A percentile compares a stretch with the other conserved stretches of the same genome.
phyloP scores from a whole-genome alignment of 2,329 filamentous ascomycete species.

The Ramichloridium luteum region DNA sequence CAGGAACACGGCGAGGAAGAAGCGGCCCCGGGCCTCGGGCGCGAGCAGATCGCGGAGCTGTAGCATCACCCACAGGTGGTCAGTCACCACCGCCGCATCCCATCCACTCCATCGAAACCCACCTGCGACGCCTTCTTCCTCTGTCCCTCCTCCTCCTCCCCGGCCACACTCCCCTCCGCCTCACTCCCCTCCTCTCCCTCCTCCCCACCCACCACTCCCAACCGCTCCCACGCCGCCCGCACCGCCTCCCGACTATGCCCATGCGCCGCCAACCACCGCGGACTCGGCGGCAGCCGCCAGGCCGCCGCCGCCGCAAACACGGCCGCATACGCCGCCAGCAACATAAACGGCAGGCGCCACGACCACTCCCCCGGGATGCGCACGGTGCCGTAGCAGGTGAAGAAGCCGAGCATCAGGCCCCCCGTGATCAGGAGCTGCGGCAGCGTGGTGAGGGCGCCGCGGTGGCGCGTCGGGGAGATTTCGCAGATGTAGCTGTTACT shows the following conservation, averaged over 20 bases:
- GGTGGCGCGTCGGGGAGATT: constrained; percentile 39
- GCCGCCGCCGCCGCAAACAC: not conserved
- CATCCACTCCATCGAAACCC: no score
- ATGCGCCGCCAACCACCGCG: not conserved
- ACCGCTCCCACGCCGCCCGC: not conserved
- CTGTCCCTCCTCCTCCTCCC: no score
- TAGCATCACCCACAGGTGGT: no score
- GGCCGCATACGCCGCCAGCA: not conserved
- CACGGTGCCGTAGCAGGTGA: no score
- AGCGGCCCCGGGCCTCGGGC: no score
- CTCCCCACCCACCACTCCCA: not conserved
- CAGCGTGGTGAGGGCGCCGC: constrained; percentile 16
- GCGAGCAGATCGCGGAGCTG: not conserved
- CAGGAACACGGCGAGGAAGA: constrained; percentile 40
- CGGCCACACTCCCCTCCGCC: no score
- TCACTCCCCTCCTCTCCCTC: no score
- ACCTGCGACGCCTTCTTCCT: no score
- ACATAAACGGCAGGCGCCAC: not conserved
- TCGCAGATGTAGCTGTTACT: constrained; percentile 5
- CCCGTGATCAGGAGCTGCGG: constrained; percentile 24
- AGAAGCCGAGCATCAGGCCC: constrained; percentile 35
- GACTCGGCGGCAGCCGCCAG: not conserved
- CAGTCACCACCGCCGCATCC: no score
- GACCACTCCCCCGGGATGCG: no score
- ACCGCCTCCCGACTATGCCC: not conserved